These are phyloP conservation scores for Populus pruinosa DNA, from an alignment of 345 rosid species.

Conservation along the genomic window DNA sequence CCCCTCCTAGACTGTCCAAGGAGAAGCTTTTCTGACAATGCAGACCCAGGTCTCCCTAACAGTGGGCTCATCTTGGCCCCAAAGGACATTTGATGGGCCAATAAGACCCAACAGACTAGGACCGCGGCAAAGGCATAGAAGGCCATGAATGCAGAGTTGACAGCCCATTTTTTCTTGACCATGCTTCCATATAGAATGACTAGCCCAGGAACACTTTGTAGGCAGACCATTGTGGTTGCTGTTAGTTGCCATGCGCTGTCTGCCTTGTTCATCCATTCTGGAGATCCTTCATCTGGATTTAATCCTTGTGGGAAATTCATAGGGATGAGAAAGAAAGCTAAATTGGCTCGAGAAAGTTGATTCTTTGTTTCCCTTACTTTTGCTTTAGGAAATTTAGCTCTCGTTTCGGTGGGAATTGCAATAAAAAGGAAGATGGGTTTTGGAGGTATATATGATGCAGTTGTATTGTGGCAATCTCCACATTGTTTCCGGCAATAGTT, in stretches of 20 bases:
- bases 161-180: constrained; percentile 73
- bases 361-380: background rate
- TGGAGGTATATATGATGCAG: background rate
- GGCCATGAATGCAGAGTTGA: constrained; percentile 66
- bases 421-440: constrained; percentile 11
- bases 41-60: constrained; percentile 32
- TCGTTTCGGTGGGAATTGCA: constrained; percentile 3
- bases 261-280: constrained; percentile 44
- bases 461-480: constrained; percentile 31
- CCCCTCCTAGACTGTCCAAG: background rate
- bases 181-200: constrained; percentile 59
- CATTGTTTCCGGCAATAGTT: background rate
- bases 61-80: constrained; percentile 26
- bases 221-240: constrained; percentile 47
- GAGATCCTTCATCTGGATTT: constrained; percentile 20
- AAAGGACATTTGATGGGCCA: constrained; percentile 57
- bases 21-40: constrained; percentile 16
- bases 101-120: constrained; percentile 53
- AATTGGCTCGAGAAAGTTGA: background rate
- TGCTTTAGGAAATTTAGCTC: constrained; percentile 1
- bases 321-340: background rate
- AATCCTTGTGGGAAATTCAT: constrained; percentile 33
- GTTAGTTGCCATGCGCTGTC: constrained; percentile 63
- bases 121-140: constrained; percentile 54
- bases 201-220: constrained; percentile 65